Percentiles rank a stretch among this genome's conserved stretches.
Evolutionary conservation across 78 protist species (phyloP).

Genomic region (Dictyostelium capitatum): DNA sequence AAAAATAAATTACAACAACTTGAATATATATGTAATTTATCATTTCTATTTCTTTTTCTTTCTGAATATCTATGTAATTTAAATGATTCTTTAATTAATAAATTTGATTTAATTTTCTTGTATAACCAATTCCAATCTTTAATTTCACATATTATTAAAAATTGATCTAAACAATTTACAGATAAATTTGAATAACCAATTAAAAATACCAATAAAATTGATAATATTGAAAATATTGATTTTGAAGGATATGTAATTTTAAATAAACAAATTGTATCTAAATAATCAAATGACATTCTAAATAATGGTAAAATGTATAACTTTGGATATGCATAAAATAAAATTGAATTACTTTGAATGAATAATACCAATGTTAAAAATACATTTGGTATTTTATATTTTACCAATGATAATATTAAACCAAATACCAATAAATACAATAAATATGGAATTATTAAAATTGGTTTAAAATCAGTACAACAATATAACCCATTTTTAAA

Average conservation of each 20-base stretch:
- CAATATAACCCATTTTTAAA: background rate
- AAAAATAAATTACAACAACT: background rate
- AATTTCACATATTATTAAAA: too few relatives aligned
- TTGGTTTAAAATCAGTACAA: background rate
- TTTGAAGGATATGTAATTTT: background rate
- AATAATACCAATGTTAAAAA: background rate
- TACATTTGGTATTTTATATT: slow-evolving; percentile 1
- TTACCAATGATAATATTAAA: background rate
- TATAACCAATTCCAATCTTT: too few relatives aligned
- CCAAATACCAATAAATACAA: background rate
- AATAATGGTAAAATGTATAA: background rate
- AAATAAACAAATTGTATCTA: background rate
- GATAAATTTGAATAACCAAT: slow-evolving; percentile 4
- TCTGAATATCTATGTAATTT: too few relatives aligned
- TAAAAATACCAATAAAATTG: background rate
- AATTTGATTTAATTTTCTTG: too few relatives aligned
- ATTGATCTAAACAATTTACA: too few relatives aligned
- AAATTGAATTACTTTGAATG: slow-evolving; percentile 3
- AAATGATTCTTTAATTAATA: too few relatives aligned
- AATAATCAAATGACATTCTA: background rate
- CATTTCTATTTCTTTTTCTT: too few relatives aligned
- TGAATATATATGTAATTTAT: too few relatives aligned
- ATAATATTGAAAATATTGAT: background rate
- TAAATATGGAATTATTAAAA: background rate
- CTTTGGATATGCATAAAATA: background rate